Conservation (phyloP, 768 basidiomycete genomes). For the Xerocomus potaroensis region DNA sequence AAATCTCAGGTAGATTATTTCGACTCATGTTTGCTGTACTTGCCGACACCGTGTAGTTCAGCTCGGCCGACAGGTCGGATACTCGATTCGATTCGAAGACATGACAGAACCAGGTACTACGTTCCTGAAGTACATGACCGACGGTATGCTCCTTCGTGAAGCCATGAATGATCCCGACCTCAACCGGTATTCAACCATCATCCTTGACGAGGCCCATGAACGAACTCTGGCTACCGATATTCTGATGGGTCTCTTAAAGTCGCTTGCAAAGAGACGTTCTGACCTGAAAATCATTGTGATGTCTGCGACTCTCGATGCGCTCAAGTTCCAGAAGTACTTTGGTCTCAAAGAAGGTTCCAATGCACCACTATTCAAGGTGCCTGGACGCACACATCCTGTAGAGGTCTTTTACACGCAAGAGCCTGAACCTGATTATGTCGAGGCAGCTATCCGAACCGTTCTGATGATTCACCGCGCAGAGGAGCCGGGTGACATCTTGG, state of each 20-base stretch:
- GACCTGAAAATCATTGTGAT: conserved; percentile 98
- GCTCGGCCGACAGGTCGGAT: conserved; percentile 92
- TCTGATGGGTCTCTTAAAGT: conserved; percentile 94
- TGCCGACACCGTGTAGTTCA: conserved; percentile 49
- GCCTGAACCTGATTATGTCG: conserved; percentile 93
- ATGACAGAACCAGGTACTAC: conserved; percentile 76
- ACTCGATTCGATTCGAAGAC: too few species aligned
- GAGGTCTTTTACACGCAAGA: conserved; percentile 94
- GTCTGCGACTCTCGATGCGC: conserved; percentile 97
- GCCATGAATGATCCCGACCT: conserved; percentile 96
- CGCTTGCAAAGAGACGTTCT: conserved; percentile 67
- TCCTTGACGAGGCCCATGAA: conserved; percentile 98
- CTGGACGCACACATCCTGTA: conserved; percentile 91
- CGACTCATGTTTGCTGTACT: neutral
- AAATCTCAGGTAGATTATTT: neutral
- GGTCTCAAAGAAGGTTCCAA: conserved; percentile 37
- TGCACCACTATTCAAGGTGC: conserved; percentile 86
- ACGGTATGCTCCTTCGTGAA: conserved; percentile 98
- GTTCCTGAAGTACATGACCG: conserved; percentile 99
- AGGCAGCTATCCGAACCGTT: conserved; percentile 94
- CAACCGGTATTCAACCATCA: conserved; percentile 94
- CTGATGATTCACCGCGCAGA: conserved; percentile 97
- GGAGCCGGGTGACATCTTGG: conserved; percentile 84
- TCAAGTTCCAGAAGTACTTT: conserved; percentile 97
- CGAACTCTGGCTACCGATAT: conserved; percentile 97